Base-by-base conservation (phyloP, 106 monocot genomes). In the Gastrodia elata region DNA sequence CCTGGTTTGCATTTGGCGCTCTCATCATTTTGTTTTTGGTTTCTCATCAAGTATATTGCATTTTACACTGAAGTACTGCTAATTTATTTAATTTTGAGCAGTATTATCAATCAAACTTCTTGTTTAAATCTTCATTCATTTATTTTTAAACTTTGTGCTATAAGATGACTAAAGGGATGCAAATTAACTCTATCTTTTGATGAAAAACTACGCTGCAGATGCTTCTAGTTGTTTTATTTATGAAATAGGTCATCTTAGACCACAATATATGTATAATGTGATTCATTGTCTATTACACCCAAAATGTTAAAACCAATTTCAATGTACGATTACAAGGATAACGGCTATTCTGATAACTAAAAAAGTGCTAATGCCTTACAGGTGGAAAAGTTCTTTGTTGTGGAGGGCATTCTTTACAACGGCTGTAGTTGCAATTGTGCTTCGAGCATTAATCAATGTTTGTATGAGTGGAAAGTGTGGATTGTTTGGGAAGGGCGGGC, bases 341-440 rank as follows among this genome's bases (percentile, higher is more conserved):
- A n/a, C n/a, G n/a, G n/a, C n/a, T n/a, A n/a, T n/a, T n/a, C n/a
- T 9, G 44, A 44, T 44, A 44, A 44, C 16, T 16, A 44, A 9
- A 14, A 9, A 5, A 44, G 11, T 44, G 44, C 8, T 57, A 57
- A 44, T 71, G 56, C 38, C 4, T 34, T 71, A 28, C 70, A 89
- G 89, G 89, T 94, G 94, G 94, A 75, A 91, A 76, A 91, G 91
- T 77, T 80, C 94, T 9, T 73, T 94, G 38, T 80, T 94, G 9
- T 94, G 91, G 91, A 86, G 94, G 77, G 69, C 94, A 67, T 94
- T 94, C 75, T 94, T 94, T 72, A 87, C 91, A 8, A 87, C 94
- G 46, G 94, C 94, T 22, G 76, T 91, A 42, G 94, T 91, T 71
- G 91, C 86, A 5, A 88, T 91, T n/a, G 81, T 88, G 18, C 94